Conservation (phyloP, 768 basidiomycete species). For the Naganishia vaughanmartiniae region DNA sequence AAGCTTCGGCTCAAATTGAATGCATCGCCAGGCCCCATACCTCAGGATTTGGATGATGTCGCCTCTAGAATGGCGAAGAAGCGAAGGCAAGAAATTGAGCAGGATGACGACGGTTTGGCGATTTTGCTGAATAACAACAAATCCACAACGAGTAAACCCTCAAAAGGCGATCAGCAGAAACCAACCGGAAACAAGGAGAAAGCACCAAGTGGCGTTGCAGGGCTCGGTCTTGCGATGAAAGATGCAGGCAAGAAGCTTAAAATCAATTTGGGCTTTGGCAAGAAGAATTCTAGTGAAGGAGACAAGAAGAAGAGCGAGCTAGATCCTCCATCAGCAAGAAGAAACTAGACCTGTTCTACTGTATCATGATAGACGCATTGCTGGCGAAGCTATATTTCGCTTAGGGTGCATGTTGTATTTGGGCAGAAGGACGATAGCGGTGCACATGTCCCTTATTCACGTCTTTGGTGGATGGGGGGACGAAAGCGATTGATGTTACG, state of each 20-base stretch:
- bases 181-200: conserved; percentile 21
- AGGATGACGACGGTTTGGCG: conserved; percentile 55
- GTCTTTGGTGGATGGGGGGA: no score
- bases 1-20: conserved; percentile 46
- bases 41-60: conserved; percentile 44
- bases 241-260: conserved; percentile 41
- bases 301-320: conserved; percentile 22
- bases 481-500: no score
- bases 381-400: neutral
- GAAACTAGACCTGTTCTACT: neutral
- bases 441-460: no score
- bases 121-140: conserved; percentile 27
- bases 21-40: conserved; percentile 51
- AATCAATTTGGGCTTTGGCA: conserved; percentile 44
- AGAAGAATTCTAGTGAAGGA: conserved; percentile 19
- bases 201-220: conserved; percentile 14
- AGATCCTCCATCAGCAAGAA: neutral
- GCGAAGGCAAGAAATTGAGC: conserved; percentile 66
- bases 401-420: conserved; percentile 4
- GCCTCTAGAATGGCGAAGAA: conserved; percentile 65
- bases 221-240: conserved; percentile 30
- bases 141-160: conserved; percentile 12
- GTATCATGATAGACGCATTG: conserved; percentile 12
- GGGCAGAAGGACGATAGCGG: neutral
- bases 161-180: conserved; percentile 19